Evolutionary conservation across 148 eudicot species (phyloP), one percentile per base, ranked within the genome.

Genomic region (Rhododendron kiyosumense): DNA sequence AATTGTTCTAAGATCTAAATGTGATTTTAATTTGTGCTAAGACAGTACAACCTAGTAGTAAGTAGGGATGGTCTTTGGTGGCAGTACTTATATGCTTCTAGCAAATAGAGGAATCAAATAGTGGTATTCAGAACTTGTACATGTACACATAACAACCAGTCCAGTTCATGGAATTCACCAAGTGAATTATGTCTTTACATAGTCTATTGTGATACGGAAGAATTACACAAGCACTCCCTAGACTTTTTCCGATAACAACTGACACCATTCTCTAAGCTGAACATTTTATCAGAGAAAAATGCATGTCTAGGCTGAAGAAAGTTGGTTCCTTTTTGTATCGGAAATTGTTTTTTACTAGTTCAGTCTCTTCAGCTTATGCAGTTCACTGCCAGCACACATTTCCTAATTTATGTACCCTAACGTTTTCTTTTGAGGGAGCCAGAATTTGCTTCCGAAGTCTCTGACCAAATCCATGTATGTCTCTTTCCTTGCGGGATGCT

Each of bases 401-500:
- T 71, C 52, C 28, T 17, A 20, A 41, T 59, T 76, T 20, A 79
- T 79, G 74, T 43, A 24, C 22, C 28, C 51, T 3, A 49, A 52
- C 26, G 43, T 61, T 86, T 81, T 74, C 48, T 34, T 82, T 76
- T 49, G 59, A 30, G 82, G 49, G 81, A 51, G 34, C 84, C 92
- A 97, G 99, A 93, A 86, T 83, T 86, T 93, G 54, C 93, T 97
- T 85, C 93, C 99, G 3, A 87, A 85, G 49, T 93, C 92, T 83
- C 84, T 95, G 88, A 84, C 86, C 76, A 92, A 95, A 88, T 95
- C 98, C 46, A 94, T 95, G 94, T 94, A 97, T 85, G 95, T 97
- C 82, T 97, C 99, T 48, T 97, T 93, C 86, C 97, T 97, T 88
- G 98, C 98, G 28, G 99, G 99, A 82, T 97, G 98, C 92, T 97